Percentiles rank a stretch among this genome's conserved stretches.
phyloP scores from a whole-genome alignment of 257 asterid genomes.

The Solanum peruvianum region DNA sequence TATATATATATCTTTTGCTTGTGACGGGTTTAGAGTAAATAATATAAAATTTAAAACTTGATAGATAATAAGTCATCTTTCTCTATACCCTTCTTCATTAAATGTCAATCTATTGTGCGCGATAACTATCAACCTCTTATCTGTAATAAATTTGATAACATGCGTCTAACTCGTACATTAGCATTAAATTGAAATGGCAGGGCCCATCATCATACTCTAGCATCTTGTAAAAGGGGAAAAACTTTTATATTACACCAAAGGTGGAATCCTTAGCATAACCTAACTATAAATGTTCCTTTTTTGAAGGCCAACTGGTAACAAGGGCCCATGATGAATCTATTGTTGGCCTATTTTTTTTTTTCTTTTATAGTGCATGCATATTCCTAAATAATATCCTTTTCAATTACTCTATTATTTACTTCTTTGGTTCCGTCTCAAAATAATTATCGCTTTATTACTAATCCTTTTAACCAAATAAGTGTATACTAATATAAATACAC shows the following conservation, averaged over 20 bases:
- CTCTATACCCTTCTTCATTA: too few species aligned
- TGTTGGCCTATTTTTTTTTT: background rate
- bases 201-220: background rate
- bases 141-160: background rate
- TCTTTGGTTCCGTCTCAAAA: background rate
- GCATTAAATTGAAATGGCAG: background rate
- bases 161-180: background rate
- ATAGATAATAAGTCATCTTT: too few species aligned
- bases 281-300: background rate
- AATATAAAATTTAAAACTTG: too few species aligned
- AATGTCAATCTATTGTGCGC: too few species aligned
- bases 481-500: background rate
- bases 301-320: background rate
- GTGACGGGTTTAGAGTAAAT: too few species aligned
- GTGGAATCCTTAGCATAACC: background rate
- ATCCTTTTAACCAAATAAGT: background rate
- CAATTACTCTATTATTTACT: background rate
- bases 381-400: background rate
- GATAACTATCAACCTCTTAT: too few species aligned
- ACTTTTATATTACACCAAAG: background rate
- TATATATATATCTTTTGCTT: background rate
- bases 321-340: background rate
- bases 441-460: rapidly evolving
- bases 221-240: background rate
- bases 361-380: background rate